Evolutionary conservation across 805 yeast species (phyloP).

Genomic region (Candida golubevii): DNA sequence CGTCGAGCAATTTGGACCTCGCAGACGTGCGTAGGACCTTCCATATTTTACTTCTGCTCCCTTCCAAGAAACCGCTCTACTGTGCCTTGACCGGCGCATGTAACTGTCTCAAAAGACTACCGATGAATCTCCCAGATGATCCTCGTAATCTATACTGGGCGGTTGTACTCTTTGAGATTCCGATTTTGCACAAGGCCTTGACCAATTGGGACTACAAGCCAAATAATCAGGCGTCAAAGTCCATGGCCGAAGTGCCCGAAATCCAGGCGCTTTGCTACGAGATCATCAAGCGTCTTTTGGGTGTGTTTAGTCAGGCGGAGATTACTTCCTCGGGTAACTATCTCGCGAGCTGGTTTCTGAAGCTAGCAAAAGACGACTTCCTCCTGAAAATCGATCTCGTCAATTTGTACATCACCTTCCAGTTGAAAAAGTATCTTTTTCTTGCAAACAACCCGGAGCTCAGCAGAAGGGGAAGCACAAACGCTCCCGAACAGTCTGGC

Average conservation of each 20-base stretch:
- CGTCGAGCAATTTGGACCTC: slow-evolving; percentile 48
- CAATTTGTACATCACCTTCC: slow-evolving; percentile 76
- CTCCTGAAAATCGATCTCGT: slow-evolving; percentile 56
- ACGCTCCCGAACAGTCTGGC: background rate
- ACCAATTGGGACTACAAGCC: slow-evolving; percentile 27
- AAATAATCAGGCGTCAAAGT: background rate
- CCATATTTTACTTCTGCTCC: slow-evolving; percentile 43
- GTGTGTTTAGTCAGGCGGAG: slow-evolving; percentile 55
- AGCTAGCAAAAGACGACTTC: slow-evolving; percentile 41
- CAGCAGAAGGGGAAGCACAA: slow-evolving; percentile 9
- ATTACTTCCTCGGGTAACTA: slow-evolving; percentile 33
- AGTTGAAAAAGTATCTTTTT: slow-evolving; percentile 53
- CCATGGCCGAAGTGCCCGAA: slow-evolving; percentile 45
- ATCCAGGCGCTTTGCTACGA: slow-evolving; percentile 60
- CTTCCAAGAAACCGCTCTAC: slow-evolving; percentile 58
- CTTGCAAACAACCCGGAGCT: slow-evolving; percentile 25
- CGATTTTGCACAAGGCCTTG: slow-evolving; percentile 49
- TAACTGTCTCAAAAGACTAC: slow-evolving; percentile 45
- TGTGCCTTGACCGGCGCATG: slow-evolving; percentile 50
- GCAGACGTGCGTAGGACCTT: slow-evolving; percentile 46
- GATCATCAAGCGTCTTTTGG: slow-evolving; percentile 62
- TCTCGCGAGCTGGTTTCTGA: slow-evolving; percentile 55
- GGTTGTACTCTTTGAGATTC: slow-evolving; percentile 64
- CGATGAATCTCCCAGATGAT: slow-evolving; percentile 34
- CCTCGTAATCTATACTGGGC: slow-evolving; percentile 53